Conservation (phyloP, 805 yeast species). For the Candida morakotiae region DNA sequence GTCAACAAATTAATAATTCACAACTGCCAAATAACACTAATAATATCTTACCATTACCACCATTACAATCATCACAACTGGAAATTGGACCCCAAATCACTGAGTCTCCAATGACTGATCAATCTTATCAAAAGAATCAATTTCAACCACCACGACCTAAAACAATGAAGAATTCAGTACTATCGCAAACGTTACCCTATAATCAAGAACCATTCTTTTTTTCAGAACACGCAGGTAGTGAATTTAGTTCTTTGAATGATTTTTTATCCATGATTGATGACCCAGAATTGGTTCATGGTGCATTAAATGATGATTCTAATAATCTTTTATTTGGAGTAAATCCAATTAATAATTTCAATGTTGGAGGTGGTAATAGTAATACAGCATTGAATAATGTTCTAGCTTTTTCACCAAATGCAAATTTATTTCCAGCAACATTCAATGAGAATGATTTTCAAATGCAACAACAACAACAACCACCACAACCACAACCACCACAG, state of each 20-base stretch:
- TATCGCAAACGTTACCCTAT: conserved; percentile 40
- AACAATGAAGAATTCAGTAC: conserved; percentile 20
- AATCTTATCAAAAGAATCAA: conserved; percentile 2
- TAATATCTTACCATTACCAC: conserved; percentile 5
- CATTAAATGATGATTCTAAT: conserved; percentile 24
- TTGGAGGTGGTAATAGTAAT: conserved; percentile 10
- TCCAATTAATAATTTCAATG: conserved; percentile 5
- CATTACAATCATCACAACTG: not conserved
- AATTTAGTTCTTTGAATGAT: conserved; percentile 84
- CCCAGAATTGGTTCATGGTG: conserved; percentile 58
- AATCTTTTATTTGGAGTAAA: conserved; percentile 20
- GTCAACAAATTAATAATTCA: not conserved
- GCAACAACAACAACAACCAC: conserved; percentile 4
- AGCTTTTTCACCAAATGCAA: conserved; percentile 27
- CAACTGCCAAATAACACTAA: conserved; percentile 1
- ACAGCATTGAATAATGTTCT: conserved; percentile 17
- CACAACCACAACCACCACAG: conserved; percentile 17
- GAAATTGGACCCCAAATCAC: not conserved
- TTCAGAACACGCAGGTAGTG: conserved; percentile 91
- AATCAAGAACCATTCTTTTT: conserved; percentile 75
- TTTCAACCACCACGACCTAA: conserved; percentile 8
- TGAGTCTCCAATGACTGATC: no score
- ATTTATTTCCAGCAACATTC: conserved; percentile 15
- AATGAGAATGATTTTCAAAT: conserved; percentile 8
- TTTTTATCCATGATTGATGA: conserved; percentile 89